Evolutionary conservation across 2,329 filamentous ascomycete genomes (phyloP).

Genomic region (Rhytidhysteron rufulum): DNA sequence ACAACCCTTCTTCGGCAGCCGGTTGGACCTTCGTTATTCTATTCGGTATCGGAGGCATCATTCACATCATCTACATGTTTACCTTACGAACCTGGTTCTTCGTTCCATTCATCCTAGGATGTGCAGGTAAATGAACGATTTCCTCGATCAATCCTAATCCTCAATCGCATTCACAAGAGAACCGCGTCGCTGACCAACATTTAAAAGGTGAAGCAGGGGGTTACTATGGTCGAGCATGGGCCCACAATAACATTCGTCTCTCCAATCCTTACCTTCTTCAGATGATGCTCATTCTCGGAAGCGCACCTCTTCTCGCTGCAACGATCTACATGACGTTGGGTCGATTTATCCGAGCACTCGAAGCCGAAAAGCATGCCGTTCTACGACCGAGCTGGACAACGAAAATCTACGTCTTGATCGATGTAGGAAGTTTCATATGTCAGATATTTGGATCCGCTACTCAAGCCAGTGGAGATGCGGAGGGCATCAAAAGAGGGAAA

Average conservation of each 20-base stretch:
- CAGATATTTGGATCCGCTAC: constrained; percentile 18
- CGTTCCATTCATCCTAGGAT: neutral
- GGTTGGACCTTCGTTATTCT: constrained; percentile 13
- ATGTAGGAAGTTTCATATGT: constrained; percentile 16
- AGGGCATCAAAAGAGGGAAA: constrained; percentile 6
- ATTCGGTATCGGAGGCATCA: constrained; percentile 9
- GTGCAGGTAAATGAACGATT: too few species aligned
- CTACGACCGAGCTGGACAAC: constrained; percentile 7
- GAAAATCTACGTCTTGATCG: constrained; percentile 17
- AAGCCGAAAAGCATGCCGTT: constrained; percentile 2
- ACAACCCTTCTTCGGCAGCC: constrained; percentile 11
- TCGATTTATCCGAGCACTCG: constrained; percentile 1
- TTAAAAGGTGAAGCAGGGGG: constrained; percentile 16
- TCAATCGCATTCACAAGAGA: neutral
- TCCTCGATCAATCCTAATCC: too few species aligned
- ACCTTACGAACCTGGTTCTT: constrained; percentile 4
- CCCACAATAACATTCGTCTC: constrained; percentile 10
- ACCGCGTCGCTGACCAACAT: neutral
- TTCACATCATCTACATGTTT: constrained; percentile 9
- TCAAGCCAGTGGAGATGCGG: constrained; percentile 10
- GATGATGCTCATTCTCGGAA: constrained; percentile 4
- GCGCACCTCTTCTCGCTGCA: constrained; percentile 1
- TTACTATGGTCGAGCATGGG: constrained; percentile 14
- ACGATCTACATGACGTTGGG: constrained; percentile 3
- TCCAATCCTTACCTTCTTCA: constrained; percentile 4